Percentiles rank a stretch among this genome's conserved stretches.
phyloP scores from a whole-genome alignment of 2,329 filamentous ascomycete species.

The Arthrinium puccinioides region DNA sequence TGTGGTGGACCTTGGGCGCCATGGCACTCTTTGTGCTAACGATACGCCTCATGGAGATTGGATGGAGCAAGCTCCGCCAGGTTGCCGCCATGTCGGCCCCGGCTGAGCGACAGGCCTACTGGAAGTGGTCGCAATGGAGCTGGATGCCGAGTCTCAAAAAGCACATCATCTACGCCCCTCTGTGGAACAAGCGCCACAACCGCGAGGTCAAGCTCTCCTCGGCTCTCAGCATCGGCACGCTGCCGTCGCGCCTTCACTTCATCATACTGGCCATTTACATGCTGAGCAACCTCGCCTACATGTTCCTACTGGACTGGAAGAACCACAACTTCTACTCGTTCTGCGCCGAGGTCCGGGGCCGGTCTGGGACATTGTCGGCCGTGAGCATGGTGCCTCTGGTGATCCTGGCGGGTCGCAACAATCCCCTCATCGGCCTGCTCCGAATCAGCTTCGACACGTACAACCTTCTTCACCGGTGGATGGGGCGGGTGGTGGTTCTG shows the following conservation, averaged over 20 bases:
- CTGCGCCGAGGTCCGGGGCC: conserved; percentile 75
- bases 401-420: conserved; percentile 86
- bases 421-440: conserved; percentile 75
- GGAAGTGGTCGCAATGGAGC: conserved; percentile 48
- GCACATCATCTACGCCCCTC: conserved; percentile 54
- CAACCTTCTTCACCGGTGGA: conserved; percentile 83
- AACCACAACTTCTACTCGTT: conserved; percentile 54
- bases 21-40: conserved; percentile 45
- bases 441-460: conserved; percentile 94
- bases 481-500: conserved; percentile 64
- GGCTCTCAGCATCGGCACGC: conserved; percentile 48
- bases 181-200: conserved; percentile 60
- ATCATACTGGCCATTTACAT: conserved; percentile 51
- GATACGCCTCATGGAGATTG: conserved; percentile 46
- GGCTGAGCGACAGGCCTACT: conserved; percentile 49
- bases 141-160: conserved; percentile 59
- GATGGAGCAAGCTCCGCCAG: conserved; percentile 50
- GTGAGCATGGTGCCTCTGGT: conserved; percentile 91
- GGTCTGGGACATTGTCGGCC: conserved; percentile 74
- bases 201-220: conserved; percentile 56
- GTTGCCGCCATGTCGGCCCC: conserved; percentile 50
- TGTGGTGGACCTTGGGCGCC: conserved; percentile 56
- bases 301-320: conserved; percentile 54
- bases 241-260: conserved; percentile 58
- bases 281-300: conserved; percentile 54